phyloP scores from a whole-genome alignment of 345 rosid species.

The Cardamine chenopodiifolia region DNA sequence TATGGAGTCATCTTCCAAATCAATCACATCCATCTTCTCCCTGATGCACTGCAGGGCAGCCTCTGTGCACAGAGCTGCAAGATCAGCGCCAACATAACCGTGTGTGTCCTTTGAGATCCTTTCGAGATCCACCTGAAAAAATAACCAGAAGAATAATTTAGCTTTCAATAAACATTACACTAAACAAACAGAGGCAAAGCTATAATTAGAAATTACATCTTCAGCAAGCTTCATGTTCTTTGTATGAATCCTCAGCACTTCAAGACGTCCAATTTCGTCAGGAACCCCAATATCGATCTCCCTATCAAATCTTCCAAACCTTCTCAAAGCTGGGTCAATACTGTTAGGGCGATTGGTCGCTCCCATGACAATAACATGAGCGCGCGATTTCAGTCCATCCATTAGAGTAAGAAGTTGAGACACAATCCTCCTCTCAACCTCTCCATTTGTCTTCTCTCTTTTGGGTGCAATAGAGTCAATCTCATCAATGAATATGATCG shows the following conservation, averaged over 20 bases:
- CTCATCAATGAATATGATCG: conserved; percentile 91
- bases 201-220: conserved; percentile 50
- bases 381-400: conserved; percentile 95
- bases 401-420: conserved; percentile 92
- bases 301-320: conserved; percentile 96
- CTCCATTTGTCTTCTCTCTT: conserved; percentile 95
- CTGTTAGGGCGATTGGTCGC: conserved; percentile 99
- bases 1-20: conserved; percentile 93
- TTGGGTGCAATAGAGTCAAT: conserved; percentile 97
- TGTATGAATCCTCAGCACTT: conserved; percentile 94
- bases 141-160: conserved; percentile 8
- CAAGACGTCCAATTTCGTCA: conserved; percentile 97
- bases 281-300: conserved; percentile 98
- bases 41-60: conserved; percentile 98
- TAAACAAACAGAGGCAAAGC: conserved; percentile 3
- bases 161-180: conserved; percentile 7
- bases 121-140: conserved; percentile 85
- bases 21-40: conserved; percentile 99
- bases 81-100: conserved; percentile 99
- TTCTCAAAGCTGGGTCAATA: conserved; percentile 90
- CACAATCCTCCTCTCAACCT: conserved; percentile 97
- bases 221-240: conserved; percentile 98
- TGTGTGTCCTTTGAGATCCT: conserved; percentile 93
- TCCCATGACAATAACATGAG: conserved; percentile 95
- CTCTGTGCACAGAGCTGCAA: conserved; percentile 96